These are phyloP conservation scores for Botrytis pseudocinerea DNA, from an alignment of 2,329 filamentous ascomycete species.

Conservation along the genomic window DNA sequence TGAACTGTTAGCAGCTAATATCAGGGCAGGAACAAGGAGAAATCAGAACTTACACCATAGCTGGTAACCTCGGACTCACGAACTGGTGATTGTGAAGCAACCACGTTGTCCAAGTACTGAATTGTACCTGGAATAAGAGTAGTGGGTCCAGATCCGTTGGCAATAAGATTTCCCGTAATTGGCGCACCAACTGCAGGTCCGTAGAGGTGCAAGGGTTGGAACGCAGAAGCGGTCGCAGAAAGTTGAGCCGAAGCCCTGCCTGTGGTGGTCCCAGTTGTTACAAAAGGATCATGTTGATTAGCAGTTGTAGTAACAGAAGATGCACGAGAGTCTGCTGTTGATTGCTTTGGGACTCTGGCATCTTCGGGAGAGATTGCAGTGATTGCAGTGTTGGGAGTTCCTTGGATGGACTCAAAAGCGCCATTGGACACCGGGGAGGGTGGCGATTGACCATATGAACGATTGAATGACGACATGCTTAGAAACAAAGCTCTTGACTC, in stretches of 20 bases:
- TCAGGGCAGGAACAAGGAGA: neutral
- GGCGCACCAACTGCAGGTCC: constrained; percentile 5
- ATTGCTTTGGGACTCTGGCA: constrained; percentile 26
- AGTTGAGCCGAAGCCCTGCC: constrained; percentile 50
- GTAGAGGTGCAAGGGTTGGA: constrained; percentile 51
- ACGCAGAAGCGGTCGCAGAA: constrained; percentile 63
- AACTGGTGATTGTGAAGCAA: constrained; percentile 19
- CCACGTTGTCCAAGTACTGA: constrained; percentile 23
- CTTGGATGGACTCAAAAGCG: constrained; percentile 57
- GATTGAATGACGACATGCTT: constrained; percentile 26
- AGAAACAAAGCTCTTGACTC: neutral
- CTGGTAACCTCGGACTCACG: constrained; percentile 17
- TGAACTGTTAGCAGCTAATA: neutral
- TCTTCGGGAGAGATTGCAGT: constrained; percentile 66
- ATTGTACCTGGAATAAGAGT: constrained; percentile 21
- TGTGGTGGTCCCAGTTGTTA: constrained; percentile 39
- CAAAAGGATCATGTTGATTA: constrained; percentile 51
- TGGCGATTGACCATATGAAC: constrained; percentile 24
- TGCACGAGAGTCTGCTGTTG: constrained; percentile 32
- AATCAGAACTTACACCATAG: constrained; percentile 21
- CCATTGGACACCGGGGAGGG: constrained; percentile 49
- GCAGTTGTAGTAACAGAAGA: constrained; percentile 35
- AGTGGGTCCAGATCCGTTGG: constrained; percentile 16
- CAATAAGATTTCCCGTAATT: constrained; percentile 11
- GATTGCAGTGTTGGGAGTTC: constrained; percentile 64